phyloP scores from a whole-genome alignment of 306 rosid genomes.

The Sesbania bispinosa region DNA sequence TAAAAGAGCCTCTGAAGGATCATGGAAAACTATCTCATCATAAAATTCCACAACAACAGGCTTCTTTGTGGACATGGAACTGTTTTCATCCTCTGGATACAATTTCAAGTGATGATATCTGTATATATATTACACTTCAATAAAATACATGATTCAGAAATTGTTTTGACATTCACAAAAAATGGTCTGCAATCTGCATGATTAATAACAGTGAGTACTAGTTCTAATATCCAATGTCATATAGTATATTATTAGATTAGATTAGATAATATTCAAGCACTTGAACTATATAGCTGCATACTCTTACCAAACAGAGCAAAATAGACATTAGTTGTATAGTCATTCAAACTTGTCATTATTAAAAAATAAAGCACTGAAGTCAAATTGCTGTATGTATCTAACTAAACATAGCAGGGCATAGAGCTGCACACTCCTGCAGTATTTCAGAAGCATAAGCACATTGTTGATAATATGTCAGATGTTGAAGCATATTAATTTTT shows the following conservation, averaged over 20 bases:
- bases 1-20: constrained; percentile 66
- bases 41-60: constrained; percentile 68
- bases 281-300: neutral
- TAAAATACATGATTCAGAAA: constrained; percentile 40
- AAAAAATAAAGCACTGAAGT: neutral
- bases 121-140: constrained; percentile 45
- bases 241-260: neutral
- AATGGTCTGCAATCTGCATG: constrained; percentile 13
- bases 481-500: neutral
- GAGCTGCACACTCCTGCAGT: neutral
- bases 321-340: neutral
- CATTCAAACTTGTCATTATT: constrained; percentile 5
- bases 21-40: constrained; percentile 73
- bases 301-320: neutral
- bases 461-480: neutral
- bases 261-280: constrained; percentile 1
- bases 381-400: constrained; percentile 13
- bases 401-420: constrained; percentile 8
- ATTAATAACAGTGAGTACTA: neutral
- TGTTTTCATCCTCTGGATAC: constrained; percentile 74
- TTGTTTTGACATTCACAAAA: constrained; percentile 7
- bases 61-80: constrained; percentile 75
- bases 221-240: neutral
- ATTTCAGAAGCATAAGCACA: constrained; percentile 18
- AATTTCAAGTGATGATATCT: constrained; percentile 84